Base-by-base conservation (phyloP, 2,329 filamentous ascomycete genomes). In the Thelonectria discophora region DNA sequence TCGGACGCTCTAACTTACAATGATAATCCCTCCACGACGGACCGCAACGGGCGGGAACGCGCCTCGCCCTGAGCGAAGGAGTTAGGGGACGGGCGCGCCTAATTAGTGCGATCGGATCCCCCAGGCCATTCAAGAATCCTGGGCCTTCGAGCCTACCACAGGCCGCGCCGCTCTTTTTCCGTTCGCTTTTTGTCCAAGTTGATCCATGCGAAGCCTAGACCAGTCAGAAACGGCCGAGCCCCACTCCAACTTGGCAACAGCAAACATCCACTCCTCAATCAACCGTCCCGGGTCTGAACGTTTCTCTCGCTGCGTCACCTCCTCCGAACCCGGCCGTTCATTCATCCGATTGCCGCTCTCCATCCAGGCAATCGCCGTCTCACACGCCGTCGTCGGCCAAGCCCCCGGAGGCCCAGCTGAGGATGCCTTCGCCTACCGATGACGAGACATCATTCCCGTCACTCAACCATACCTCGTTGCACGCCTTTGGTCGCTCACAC, bases 401-500 rank as follows among this genome's bases (percentile, higher is more conserved):
- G 57, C 45, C 55, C 47, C 51, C 43, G 30, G 37, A 15, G 43
- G 30, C 54, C 27, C 39, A 45, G 32, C 21, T n/a, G 49, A 17
- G 60, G 42, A 78, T 79, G 77, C 74, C 75, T 49, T 74, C 76
- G 39, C 75, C 75, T 15, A 78, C 76, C 45, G 77, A 79, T 66
- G 76, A 78, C 56, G 77, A 79, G 63, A 74, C 74, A 39, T 72
- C 75, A 3, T 76, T 78, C 50, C 75, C 77, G 32, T 65, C 71
- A 40, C 71, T 78, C 55, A 71, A 71, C 62, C 67, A 65, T 64
- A 64, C 70, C 51, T 63, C 68, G 13, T 70, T 73, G 55, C 72
- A 72, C 64, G 70, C 64, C 30, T 75, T 77, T 55, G 86, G 89
- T 69, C 88, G 89, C 30, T 89, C 85, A 52, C 89, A 88, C 65